Conservation (phyloP, 495 filamentous ascomycete species). For the Tuber borchii region DNA sequence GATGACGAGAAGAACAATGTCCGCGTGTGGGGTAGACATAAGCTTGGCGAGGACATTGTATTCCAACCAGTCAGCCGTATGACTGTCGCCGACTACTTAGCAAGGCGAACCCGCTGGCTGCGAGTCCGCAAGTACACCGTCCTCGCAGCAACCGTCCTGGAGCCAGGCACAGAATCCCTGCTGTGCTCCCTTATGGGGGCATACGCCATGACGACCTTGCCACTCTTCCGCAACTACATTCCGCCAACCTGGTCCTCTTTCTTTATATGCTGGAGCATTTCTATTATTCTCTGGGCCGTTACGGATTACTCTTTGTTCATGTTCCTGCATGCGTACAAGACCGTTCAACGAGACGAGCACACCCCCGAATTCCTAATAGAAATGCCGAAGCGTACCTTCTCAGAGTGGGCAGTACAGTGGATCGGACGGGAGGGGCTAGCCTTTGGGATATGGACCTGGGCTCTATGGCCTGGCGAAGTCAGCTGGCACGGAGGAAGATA, state of each 20-base stretch:
- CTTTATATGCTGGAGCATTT: constrained; percentile 56
- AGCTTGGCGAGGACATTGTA: constrained; percentile 73
- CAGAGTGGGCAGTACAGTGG: constrained; percentile 76
- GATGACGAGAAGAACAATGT: constrained; percentile 47
- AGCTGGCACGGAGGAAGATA: constrained; percentile 80
- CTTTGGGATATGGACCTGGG: constrained; percentile 78
- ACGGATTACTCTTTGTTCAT: constrained; percentile 68
- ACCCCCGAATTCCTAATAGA: constrained; percentile 63
- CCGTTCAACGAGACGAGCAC: constrained; percentile 63
- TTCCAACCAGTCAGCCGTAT: constrained; percentile 83
- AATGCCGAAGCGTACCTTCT: constrained; percentile 52
- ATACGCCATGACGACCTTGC: constrained; percentile 68
- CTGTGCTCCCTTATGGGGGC: constrained; percentile 73
- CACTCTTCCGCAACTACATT: constrained; percentile 50
- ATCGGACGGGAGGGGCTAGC: constrained; percentile 74
- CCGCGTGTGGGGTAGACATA: constrained; percentile 67
- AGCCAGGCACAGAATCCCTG: constrained; percentile 87
- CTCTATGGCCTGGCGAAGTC: constrained; percentile 74
- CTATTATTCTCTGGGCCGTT: constrained; percentile 62
- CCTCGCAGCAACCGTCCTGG: constrained; percentile 78
- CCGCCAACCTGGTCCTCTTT: constrained; percentile 65
- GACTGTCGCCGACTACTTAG: constrained; percentile 71
- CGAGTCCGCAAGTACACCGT: constrained; percentile 94
- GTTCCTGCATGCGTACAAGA: constrained; percentile 62
- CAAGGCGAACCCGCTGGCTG: constrained; percentile 81